Base-by-base conservation (phyloP, 176 grass and related monocot genomes). In the Paspalum vaginatum region DNA sequence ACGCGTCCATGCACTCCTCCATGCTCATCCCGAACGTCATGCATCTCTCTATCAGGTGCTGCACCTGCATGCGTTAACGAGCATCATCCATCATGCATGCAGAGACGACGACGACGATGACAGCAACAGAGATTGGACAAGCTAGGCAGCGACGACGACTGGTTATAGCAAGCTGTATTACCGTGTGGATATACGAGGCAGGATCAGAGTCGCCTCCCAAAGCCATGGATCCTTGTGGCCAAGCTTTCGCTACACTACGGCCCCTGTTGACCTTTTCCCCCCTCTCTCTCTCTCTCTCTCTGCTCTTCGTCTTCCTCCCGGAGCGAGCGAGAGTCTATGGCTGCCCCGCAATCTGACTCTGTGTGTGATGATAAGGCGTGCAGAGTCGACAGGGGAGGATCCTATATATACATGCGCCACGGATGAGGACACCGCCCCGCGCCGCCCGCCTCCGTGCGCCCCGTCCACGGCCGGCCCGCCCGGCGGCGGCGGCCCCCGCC, bases 21-120 rank as follows among this genome's bases (percentile, higher is more conserved):
- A 97, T 91, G 91, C 77, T 93, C 94, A 97, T 93, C 77, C 88
- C 88, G 61, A 91, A 93, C 56, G 89, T 77, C 68, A 97, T 85
- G 74, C 94, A 97, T 39, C 48, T 89, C 81, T 97, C 94, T 22
- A 97, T 97, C 83, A 97, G 88, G 48, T 97, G 88, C 65, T 97
- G 94, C 41, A 97, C 91, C 93, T 97, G 59, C 61, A 25, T 48
- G 46, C 58, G 58, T 27, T 9, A 12, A 4, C 15, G 1, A 55
- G n/a, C n/a, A n/a, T n/a, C n/a, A n/a, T n/a, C n/a, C n/a, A 32
- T 32, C 32, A 32, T 32, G 32, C 32, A 32, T 32, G 32, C 32
- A 32, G 32, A 32, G 32, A 32, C 32, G 32, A 32, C 32, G 32
- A 3, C 32, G 32, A 32, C 32, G 32, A 32, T 32, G 32, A 32